Conservation (phyloP, 176 grass and related monocot species). For the Bothriochloa decipiens region DNA sequence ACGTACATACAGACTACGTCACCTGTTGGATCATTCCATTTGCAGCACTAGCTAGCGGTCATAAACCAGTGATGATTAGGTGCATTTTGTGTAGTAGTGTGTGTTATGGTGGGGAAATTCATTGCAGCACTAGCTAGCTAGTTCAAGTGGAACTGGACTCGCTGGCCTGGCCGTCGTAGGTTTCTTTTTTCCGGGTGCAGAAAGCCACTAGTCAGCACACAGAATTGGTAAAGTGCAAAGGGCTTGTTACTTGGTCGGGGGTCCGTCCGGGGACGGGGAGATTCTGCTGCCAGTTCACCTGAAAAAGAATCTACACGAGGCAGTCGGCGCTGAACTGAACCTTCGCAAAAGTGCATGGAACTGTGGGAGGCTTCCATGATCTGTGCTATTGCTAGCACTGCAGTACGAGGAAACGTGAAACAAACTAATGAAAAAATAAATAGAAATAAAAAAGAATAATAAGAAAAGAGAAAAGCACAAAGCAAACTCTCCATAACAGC, state of each 20-base stretch:
- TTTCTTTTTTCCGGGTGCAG: neutral
- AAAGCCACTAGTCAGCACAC: constrained; percentile 1
- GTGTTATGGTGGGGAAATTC: neutral
- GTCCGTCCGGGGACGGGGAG: neutral
- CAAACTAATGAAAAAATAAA: neutral
- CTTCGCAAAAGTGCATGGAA: neutral
- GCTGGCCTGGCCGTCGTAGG: neutral
- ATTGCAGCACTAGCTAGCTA: neutral
- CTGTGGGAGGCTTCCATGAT: neutral
- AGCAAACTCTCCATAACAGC: too few species aligned
- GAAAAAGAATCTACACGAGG: neutral
- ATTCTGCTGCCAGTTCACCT: neutral
- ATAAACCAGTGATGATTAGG: neutral
- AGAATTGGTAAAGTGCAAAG: constrained; percentile 7
- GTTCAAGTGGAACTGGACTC: neutral
- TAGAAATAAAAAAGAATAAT: neutral
- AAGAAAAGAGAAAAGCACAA: neutral
- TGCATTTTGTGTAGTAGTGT: neutral
- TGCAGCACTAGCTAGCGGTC: too few species aligned
- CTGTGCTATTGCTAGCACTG: neutral
- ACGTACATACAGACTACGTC: neutral
- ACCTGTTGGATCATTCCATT: neutral
- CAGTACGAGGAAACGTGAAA: neutral
- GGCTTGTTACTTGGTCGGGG: neutral
- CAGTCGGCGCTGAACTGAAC: too few species aligned